Conservation (phyloP, 2,329 filamentous ascomycete genomes). For the Colletotrichum lentis region DNA sequence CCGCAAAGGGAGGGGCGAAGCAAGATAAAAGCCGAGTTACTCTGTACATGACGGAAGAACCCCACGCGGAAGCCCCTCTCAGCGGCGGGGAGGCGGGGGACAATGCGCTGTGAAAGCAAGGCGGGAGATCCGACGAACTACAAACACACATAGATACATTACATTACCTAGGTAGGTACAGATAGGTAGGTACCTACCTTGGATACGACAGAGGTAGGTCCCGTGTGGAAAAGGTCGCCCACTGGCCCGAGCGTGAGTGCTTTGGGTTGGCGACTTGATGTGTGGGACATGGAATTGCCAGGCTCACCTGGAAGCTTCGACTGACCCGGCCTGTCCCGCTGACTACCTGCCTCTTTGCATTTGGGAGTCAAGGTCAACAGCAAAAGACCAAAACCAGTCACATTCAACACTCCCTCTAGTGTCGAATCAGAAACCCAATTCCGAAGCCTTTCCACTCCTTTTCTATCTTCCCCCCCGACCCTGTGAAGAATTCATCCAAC, state of each 20-base stretch:
- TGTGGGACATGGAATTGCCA: constrained; percentile 25
- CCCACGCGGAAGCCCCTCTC: constrained; percentile 6
- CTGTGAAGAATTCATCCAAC: not conserved
- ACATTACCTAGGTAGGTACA: no score
- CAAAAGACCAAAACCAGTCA: constrained; percentile 10
- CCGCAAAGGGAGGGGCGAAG: not conserved
- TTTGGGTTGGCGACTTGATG: not conserved
- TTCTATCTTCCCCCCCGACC: not conserved
- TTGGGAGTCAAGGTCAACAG: constrained; percentile 23
- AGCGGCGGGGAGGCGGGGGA: not conserved
- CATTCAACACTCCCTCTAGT: not conserved
- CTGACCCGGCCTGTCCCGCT: constrained; percentile 16
- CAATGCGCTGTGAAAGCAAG: constrained; percentile 1
- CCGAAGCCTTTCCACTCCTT: not conserved
- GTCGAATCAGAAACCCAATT: not conserved
- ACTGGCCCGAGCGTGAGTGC: constrained; percentile 1
- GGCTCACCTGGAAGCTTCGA: constrained; percentile 37
- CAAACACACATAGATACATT: no score
- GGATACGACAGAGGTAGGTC: no score
- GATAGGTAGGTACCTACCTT: no score
- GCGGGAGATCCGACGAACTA: constrained; percentile 25
- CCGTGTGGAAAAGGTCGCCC: not conserved
- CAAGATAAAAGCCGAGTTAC: constrained; percentile 2
- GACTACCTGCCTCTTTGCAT: not conserved
- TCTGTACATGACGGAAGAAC: constrained; percentile 29